phyloP scores from a whole-genome alignment of 805 yeast species.

The Starmerella sp. region DNA sequence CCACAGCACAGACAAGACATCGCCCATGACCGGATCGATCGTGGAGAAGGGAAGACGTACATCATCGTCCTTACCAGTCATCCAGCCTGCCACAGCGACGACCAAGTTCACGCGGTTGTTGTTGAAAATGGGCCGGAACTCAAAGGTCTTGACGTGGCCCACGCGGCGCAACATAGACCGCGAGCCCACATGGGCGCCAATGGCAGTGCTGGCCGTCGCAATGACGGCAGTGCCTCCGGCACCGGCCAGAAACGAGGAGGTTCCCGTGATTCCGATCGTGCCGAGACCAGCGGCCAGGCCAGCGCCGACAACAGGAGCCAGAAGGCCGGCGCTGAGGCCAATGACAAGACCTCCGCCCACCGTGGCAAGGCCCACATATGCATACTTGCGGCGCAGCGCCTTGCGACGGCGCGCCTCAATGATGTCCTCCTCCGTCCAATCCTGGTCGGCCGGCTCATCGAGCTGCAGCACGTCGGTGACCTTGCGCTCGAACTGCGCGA shows the following conservation, averaged over 20 bases:
- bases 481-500: slow-evolving; percentile 80
- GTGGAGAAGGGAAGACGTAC: slow-evolving; percentile 92
- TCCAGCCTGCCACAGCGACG: slow-evolving; percentile 93
- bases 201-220: slow-evolving; percentile 79
- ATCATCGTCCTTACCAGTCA: slow-evolving; percentile 90
- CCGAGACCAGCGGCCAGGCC: slow-evolving; percentile 96
- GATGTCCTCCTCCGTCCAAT: slow-evolving; percentile 61
- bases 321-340: slow-evolving; percentile 87
- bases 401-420: slow-evolving; percentile 60
- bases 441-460: slow-evolving; percentile 68
- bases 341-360: slow-evolving; percentile 90
- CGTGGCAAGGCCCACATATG: slow-evolving; percentile 89
- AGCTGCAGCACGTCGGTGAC: slow-evolving; percentile 83
- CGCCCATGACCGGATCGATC: slow-evolving; percentile 97
- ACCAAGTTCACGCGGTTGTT: slow-evolving; percentile 79
- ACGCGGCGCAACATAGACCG: slow-evolving; percentile 75
- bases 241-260: slow-evolving; percentile 85
- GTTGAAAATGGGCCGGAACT: slow-evolving; percentile 83
- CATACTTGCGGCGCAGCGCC: slow-evolving; percentile 54
- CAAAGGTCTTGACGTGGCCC: slow-evolving; percentile 89
- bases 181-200: slow-evolving; percentile 83
- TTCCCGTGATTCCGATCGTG: slow-evolving; percentile 90
- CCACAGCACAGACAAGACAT: slow-evolving; percentile 82
- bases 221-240: slow-evolving; percentile 93
- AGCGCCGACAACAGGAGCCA: slow-evolving; percentile 97